Evolutionary conservation across 805 yeast genomes (phyloP).

Genomic region (Kuraishia hungarica): DNA sequence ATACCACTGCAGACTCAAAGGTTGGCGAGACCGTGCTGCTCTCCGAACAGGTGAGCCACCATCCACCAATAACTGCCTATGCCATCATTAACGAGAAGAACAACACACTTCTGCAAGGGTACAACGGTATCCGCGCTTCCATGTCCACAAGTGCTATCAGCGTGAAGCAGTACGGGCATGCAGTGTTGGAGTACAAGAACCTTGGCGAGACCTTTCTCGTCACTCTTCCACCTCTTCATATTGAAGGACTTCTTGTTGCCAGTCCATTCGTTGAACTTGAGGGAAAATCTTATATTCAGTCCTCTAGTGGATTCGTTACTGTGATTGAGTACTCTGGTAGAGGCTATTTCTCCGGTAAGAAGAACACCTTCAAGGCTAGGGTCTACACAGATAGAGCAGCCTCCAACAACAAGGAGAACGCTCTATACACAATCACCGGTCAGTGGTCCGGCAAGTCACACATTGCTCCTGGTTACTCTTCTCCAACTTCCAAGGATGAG

Average conservation of each 20-base stretch:
- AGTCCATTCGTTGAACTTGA: conserved; percentile 94
- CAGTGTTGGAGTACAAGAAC: conserved; percentile 56
- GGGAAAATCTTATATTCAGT: conserved; percentile 77
- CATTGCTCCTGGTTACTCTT: conserved; percentile 47
- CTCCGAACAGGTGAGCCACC: conserved; percentile 94
- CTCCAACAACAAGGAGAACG: conserved; percentile 42
- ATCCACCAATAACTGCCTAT: conserved; percentile 96
- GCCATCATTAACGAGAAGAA: conserved; percentile 67
- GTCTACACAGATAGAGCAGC: conserved; percentile 50
- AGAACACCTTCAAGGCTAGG: conserved; percentile 85
- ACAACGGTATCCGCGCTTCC: conserved; percentile 80
- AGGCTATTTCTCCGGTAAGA: conserved; percentile 94
- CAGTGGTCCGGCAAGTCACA: conserved; percentile 85
- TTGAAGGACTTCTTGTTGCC: conserved; percentile 87
- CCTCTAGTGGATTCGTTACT: conserved; percentile 69
- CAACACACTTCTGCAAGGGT: conserved; percentile 72
- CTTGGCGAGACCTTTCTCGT: conserved; percentile 62
- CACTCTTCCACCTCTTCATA: conserved; percentile 91
- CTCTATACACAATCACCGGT: conserved; percentile 74
- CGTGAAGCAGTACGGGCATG: conserved; percentile 92
- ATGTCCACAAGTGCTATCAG: conserved; percentile 68
- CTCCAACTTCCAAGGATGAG: conserved; percentile 33
- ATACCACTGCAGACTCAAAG: conserved; percentile 32
- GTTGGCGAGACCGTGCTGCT: conserved; percentile 72
- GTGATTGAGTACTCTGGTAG: conserved; percentile 79